A percentile compares a stretch with the other conserved stretches of the same genome.
Conservation (phyloP, 2,329 filamentous ascomycete species). For the Penicillium sp. region DNA sequence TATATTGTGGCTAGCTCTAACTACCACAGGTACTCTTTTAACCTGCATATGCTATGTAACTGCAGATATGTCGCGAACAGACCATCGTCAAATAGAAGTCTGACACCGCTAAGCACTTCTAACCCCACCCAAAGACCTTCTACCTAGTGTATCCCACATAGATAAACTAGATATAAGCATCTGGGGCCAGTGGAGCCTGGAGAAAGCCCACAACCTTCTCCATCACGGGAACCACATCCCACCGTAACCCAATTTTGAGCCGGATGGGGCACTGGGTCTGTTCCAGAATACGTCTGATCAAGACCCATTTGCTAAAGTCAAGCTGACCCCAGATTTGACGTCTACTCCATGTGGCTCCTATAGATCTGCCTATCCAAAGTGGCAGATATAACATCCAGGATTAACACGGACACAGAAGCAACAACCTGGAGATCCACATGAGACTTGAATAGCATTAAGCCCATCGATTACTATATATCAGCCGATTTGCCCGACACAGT, state of each 20-base stretch:
- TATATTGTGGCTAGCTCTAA: not conserved
- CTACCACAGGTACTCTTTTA: not conserved
- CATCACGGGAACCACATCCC: slow-evolving; percentile 12
- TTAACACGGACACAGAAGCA: not conserved
- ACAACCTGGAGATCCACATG: too few species aligned
- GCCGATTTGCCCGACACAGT: slow-evolving; percentile 9
- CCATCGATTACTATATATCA: not conserved
- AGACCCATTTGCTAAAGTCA: not conserved
- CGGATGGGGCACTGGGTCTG: slow-evolving; percentile 16
- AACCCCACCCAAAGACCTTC: not conserved
- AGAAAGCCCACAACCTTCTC: slow-evolving; percentile 9
- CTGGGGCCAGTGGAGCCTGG: slow-evolving; percentile 18
- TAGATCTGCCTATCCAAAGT: not conserved
- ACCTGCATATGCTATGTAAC: too few species aligned
- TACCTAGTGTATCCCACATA: not conserved
- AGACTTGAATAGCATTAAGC: not conserved
- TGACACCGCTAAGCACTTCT: not conserved
- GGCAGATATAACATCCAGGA: not conserved
- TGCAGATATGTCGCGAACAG: not conserved
- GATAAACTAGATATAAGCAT: slow-evolving; percentile 4
- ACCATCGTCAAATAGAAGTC: not conserved
- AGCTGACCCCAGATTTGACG: not conserved
- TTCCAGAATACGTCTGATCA: slow-evolving; percentile 4
- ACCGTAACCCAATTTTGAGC: slow-evolving; percentile 8
- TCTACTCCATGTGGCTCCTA: not conserved